Conservation (phyloP, 2,329 filamentous ascomycete genomes). For the Neopestalotiopsis sp. region DNA sequence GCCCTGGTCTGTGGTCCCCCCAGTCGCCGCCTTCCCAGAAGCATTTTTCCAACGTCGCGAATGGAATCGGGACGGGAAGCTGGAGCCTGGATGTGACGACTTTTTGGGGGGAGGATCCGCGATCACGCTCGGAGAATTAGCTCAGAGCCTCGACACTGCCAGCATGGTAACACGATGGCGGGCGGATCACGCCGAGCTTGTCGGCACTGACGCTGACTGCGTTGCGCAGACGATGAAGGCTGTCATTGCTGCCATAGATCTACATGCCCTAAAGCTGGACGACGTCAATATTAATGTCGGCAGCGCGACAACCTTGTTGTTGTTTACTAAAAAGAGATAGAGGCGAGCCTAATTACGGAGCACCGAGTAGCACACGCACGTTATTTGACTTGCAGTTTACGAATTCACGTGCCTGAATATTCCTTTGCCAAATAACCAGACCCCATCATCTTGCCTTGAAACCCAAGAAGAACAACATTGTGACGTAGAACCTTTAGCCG, state of each 20-base stretch:
- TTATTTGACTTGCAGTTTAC: too few species aligned
- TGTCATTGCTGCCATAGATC: not conserved
- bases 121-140: slow-evolving; percentile 29
- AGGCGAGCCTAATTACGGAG: too few species aligned
- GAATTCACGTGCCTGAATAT: too few species aligned
- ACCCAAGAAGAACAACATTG: too few species aligned
- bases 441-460: too few species aligned
- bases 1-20: slow-evolving; percentile 44
- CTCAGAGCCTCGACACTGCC: slow-evolving; percentile 35
- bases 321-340: not conserved
- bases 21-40: slow-evolving; percentile 20
- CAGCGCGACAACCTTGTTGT: slow-evolving; percentile 3
- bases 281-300: slow-evolving; percentile 6
- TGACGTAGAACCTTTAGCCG: too few species aligned
- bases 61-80: slow-evolving; percentile 39
- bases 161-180: slow-evolving; percentile 46
- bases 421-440: too few species aligned
- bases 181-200: slow-evolving; percentile 40
- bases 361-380: too few species aligned
- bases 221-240: slow-evolving; percentile 22
- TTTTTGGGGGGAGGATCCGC: slow-evolving; percentile 32
- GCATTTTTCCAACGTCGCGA: slow-evolving; percentile 37
- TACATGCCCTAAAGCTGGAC: not conserved
- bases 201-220: slow-evolving; percentile 42
- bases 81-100: slow-evolving; percentile 25